Conservation (phyloP, 495 filamentous ascomycete genomes). For the Xanthoparmelia taractica region DNA sequence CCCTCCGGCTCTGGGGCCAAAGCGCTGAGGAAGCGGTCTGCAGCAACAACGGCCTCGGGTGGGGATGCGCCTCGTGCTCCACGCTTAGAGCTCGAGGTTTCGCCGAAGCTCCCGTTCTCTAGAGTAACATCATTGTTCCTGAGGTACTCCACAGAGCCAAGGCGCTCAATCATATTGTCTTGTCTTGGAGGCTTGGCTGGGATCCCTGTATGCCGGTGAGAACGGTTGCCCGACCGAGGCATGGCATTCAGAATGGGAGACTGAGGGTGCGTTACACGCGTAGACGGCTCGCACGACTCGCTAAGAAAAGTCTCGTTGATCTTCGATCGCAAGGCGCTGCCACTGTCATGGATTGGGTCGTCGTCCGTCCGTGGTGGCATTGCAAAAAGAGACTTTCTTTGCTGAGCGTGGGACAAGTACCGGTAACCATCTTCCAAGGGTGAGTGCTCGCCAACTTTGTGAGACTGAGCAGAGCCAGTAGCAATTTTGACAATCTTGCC, state of each 20-base stretch:
- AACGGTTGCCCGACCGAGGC: constrained; percentile 3
- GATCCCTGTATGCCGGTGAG: neutral
- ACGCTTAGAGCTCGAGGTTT: constrained; percentile 16
- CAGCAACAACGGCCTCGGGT: constrained; percentile 29
- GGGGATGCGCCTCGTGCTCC: constrained; percentile 9
- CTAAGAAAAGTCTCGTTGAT: neutral
- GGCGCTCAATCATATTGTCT: constrained; percentile 12
- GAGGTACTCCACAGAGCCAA: neutral
- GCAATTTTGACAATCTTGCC: constrained; percentile 13
- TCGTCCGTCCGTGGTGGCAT: neutral
- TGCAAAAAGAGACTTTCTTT: neutral
- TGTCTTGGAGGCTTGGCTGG: constrained; percentile 13
- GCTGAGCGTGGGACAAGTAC: constrained; percentile 3
- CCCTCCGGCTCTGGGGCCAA: constrained; percentile 27
- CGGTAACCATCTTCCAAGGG: constrained; percentile 1
- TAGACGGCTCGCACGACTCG: neutral
- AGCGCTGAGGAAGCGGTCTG: constrained; percentile 37
- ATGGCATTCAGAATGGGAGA: constrained; percentile 4
- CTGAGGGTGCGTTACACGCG: neutral
- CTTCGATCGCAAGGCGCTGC: neutral
- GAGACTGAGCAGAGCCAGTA: neutral
- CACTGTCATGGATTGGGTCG: neutral
- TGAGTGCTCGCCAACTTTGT: neutral
- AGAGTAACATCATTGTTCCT: constrained; percentile 22
- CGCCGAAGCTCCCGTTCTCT: constrained; percentile 29